Base-by-base conservation (phyloP, 2,329 filamentous ascomycete genomes). In the Sclerotinia subarctica region DNA sequence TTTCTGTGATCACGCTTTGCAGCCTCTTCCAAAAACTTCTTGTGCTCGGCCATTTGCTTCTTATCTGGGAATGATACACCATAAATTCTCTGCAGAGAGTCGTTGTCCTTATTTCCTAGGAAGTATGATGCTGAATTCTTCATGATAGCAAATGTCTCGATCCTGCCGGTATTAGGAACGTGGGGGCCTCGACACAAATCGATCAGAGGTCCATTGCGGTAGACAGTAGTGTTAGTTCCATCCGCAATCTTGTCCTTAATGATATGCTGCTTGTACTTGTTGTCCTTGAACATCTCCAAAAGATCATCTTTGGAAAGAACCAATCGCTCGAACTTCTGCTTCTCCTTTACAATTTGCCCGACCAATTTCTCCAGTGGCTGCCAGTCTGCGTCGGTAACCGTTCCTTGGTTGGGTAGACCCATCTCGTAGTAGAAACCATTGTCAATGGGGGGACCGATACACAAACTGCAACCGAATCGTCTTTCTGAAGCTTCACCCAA, bases 361-460 rank as follows among this genome's bases (percentile, higher is more conserved):
- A 94, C 92, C 72, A 93, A 88, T 69, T 84, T 88, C 81, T 97
- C 93, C 26, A 98, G 83, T 1, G 91, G 88, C 79, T 94, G 90
- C 86, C 93, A 94, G 80, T 98, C 95, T 68, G 84, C 80, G 73
- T 90, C 84, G 68, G 89, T 87, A 52, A 97, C 91, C 76, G 83
- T 88, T 76, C 81, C 82, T 67, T 89, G 88, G 51, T 90, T 89
- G 58, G 90, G 87, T 56, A 92, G 84, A 44, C 91, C 91, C 94
- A 98, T 97, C 81, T 98, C 93, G 80, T 97, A 98, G 85, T 97
- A 97, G 84, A 97, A 97, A 51, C 93, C 94, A 79, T 94, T 90
- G 65, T 93, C 88, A 56, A 94, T 93, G 13, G 93, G 95, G 46
- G 95, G 95, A 32, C 95, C 95, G 78, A 97, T 96, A 79, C 93